phyloP scores from a whole-genome alignment of 2,329 filamentous ascomycete species.

The Alternaria alternata region DNA sequence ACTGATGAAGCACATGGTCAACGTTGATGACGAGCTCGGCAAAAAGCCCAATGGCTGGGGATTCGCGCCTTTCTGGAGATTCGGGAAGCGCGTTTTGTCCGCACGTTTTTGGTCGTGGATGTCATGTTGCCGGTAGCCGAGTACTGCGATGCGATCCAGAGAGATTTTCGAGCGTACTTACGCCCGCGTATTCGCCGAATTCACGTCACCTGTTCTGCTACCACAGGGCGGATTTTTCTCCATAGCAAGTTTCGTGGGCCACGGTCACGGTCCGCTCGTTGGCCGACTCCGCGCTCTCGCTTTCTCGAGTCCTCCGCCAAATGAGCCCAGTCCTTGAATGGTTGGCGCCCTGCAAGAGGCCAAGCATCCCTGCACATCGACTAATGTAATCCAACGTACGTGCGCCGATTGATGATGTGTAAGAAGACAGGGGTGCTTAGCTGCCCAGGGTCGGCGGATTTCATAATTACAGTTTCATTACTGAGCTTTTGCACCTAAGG shows the following conservation, averaged over 20 bases:
- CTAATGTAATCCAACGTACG: slow-evolving; percentile 47
- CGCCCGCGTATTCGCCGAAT: slow-evolving; percentile 24
- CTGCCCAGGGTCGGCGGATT: slow-evolving; percentile 27
- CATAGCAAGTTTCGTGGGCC: slow-evolving; percentile 24
- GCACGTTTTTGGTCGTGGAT: slow-evolving; percentile 33
- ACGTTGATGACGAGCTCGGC: slow-evolving; percentile 29
- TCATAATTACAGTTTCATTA: slow-evolving; percentile 45
- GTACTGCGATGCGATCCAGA: slow-evolving; percentile 24
- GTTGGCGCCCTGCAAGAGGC: slow-evolving; percentile 47
- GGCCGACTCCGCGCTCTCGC: slow-evolving; percentile 43
- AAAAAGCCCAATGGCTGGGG: slow-evolving; percentile 3
- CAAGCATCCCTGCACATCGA: slow-evolving; percentile 38
- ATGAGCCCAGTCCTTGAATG: slow-evolving; percentile 46
- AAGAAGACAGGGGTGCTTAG: slow-evolving; percentile 39
- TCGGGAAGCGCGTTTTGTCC: slow-evolving; percentile 25
- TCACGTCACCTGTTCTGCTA: slow-evolving; percentile 30
- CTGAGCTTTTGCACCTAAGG: slow-evolving; percentile 27
- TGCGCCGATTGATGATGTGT: slow-evolving; percentile 45
- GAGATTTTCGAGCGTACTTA: slow-evolving; percentile 13
- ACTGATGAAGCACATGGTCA: slow-evolving; percentile 21
- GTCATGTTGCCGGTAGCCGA: slow-evolving; percentile 28
- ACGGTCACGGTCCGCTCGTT: slow-evolving; percentile 37
- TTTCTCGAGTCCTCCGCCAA: slow-evolving; percentile 41
- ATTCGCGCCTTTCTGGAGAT: slow-evolving; percentile 1
- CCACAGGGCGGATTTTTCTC: slow-evolving; percentile 19